These are phyloP conservation scores for Stramenopiles sp. DNA, from an alignment of 352 stramenopile species.

Conservation along the genomic window DNA sequence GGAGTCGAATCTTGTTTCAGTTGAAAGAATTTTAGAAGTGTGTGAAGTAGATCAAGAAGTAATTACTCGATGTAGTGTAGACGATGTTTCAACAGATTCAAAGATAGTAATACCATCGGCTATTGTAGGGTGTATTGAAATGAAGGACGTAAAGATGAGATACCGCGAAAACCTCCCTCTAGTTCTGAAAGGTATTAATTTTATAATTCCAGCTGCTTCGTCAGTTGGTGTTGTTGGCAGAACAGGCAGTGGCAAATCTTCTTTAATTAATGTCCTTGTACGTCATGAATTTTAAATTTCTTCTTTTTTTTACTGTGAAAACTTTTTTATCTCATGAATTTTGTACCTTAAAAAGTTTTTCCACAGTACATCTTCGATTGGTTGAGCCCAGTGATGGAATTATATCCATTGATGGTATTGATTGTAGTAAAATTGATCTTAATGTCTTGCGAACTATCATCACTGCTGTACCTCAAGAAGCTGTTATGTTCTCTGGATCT, in stretches of 20 bases:
- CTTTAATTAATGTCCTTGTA: constrained; percentile 50
- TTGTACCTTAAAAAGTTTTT: too few species aligned
- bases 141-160: constrained; percentile 22
- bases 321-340: too few species aligned
- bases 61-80: too few species aligned
- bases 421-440: constrained; percentile 25
- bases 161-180: constrained; percentile 25
- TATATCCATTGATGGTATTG: constrained; percentile 47
- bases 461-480: constrained; percentile 41
- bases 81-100: too few species aligned
- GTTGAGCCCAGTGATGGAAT: constrained; percentile 33
- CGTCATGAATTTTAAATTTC: too few species aligned
- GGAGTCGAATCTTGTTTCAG: constrained; percentile 66
- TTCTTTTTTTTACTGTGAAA: too few species aligned
- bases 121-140: constrained; percentile 14
- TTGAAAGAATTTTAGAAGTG: too few species aligned
- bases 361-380: constrained; percentile 67
- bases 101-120: too few species aligned
- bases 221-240: constrained; percentile 48
- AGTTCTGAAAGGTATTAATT: constrained; percentile 14
- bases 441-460: constrained; percentile 20
- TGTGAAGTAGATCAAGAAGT: too few species aligned
- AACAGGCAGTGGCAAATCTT: constrained; percentile 46
- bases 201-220: constrained; percentile 20
- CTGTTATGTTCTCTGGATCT: constrained; percentile 35